Evolutionary conservation across 371 early-diverging fungal genomes (phyloP), one percentile per base, ranked within the genome.

Genomic region (Smittium culicis): DNA sequence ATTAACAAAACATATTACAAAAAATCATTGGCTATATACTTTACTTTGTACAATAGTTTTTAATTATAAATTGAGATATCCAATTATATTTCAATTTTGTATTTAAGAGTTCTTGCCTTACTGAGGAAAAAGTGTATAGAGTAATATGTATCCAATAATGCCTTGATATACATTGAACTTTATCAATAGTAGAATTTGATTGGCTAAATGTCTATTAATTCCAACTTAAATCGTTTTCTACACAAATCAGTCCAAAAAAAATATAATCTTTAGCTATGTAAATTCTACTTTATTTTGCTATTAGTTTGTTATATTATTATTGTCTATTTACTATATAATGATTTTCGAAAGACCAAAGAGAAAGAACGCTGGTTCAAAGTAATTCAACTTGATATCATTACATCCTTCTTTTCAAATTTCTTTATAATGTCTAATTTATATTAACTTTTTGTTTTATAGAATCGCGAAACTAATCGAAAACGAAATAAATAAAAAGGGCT

Each of bases 401-500:
- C 35, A 5, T 62, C 66, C 65, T 65, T 60, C 32, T 28, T 55
- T 17, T 63, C 16, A 11, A 29, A 34, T 33, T 56, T 62, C 3
- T 25, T 35, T 17, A 30, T 14, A 14, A 32, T 35, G 14, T 34
- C 20, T 8, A 62, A 27, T 27, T 55, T 5, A 56, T 54, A 29
- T 27, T 62, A 54, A 32, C 32, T 29, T 70, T 32, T 34, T 27
- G 14, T 62, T 32, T 30, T 14, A 34, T 64, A 64, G 65, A 64
- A 29, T 64, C 17, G 2, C 8, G 25, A 64, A 14, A 3, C 54
- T 64, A 5, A 64, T 64, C 16, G 35, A 64, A 45, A 64, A 64
- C 20, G 65, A 64, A 45, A 35, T 64, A 29, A 54, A 17, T 14
- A 64, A 64, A 64, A 64, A 64, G 8, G 65, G 65, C 2, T 29